Evolutionary conservation across 805 yeast species (phyloP), one percentile per base, ranked within the genome.

Genomic region (Pichia paraexigua): DNA sequence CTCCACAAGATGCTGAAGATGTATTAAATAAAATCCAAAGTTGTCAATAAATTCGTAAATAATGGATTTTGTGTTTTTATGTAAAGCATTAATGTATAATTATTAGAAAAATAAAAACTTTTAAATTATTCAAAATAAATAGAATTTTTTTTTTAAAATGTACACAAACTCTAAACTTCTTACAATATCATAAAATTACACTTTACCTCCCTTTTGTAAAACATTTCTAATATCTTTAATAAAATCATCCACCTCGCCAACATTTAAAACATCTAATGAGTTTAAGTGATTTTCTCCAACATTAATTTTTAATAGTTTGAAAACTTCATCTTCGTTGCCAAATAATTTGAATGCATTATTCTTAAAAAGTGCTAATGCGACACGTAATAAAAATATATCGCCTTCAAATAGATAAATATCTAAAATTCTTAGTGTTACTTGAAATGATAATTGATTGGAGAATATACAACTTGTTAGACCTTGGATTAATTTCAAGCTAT

Each of bases 391-490:
- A 55, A 82, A 71, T 1, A 75, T 65, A 56, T 79, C 86, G 9
- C 83, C 82, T 60, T 83, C 88, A 61, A 82, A 82, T 12, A 82
- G 61, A 61, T 73, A 74, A 6, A 83, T 69, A 61, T 85, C 91
- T 54, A 85, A 58, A 8, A 84, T 56, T 17, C 80, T 72, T 25
- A 73, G 67, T 9, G 77, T 63, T 1, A 74, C 63, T 35, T 81
- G 83, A 45, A 78, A 64, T 13, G 71, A 61, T 43, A 82, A 59
- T 25, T 73, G 69, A 47, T 70, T 66, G 2, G 81, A 61, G 58
- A 82, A 77, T 20, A 80, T 53, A 12, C 72, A 66, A 21, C 76
- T 59, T 2, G 81, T 55, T 48, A 80, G 58, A 2, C 73, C 69
- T 24, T 66, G 70, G 7, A 83, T 62, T 49, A 76, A 75, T 5